Evolutionary conservation across 225 moss, liverwort and hornwort species (phyloP).

Genomic region (Physcomitrellopsis africana): DNA sequence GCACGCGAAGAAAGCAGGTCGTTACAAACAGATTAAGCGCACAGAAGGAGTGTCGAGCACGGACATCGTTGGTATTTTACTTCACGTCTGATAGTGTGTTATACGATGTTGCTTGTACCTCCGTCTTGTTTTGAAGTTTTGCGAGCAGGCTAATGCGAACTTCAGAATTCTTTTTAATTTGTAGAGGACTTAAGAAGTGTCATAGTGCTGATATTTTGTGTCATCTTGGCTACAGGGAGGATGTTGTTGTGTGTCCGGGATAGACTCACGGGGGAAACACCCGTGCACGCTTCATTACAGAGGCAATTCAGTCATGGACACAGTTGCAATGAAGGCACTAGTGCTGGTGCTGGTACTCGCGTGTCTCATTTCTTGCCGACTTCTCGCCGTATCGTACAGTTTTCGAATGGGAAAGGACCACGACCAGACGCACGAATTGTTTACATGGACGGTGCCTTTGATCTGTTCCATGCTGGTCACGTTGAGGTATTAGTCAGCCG

Average conservation of each 20-base stretch:
- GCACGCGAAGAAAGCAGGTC: slow-evolving; percentile 92
- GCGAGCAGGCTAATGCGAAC: no score
- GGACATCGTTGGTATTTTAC: slow-evolving; percentile 82
- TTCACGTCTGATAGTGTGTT: neutral
- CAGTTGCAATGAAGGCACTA: slow-evolving; percentile 46
- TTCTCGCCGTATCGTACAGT: slow-evolving; percentile 97
- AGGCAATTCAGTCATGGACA: slow-evolving; percentile 94
- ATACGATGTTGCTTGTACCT: neutral
- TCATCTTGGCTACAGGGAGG: slow-evolving; percentile 55
- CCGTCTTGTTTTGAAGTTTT: neutral
- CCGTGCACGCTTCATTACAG: slow-evolving; percentile 84
- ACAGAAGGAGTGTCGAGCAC: slow-evolving; percentile 99
- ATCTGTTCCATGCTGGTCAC: slow-evolving; percentile 96
- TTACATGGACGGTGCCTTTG: slow-evolving; percentile 98
- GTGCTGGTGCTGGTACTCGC: slow-evolving; percentile 59
- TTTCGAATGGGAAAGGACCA: slow-evolving; percentile 97
- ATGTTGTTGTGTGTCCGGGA: slow-evolving; percentile 96
- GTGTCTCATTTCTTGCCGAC: slow-evolving; percentile 97
- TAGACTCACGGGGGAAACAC: slow-evolving; percentile 64
- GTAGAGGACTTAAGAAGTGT: no score
- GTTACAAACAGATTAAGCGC: slow-evolving; percentile 97
- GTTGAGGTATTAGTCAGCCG: slow-evolving; percentile 65
- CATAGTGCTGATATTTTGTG: neutral
- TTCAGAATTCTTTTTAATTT: no score
- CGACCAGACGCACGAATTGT: slow-evolving; percentile 83